phyloP scores from a whole-genome alignment of 495 filamentous ascomycete species.

The Penicillium alfredii region DNA sequence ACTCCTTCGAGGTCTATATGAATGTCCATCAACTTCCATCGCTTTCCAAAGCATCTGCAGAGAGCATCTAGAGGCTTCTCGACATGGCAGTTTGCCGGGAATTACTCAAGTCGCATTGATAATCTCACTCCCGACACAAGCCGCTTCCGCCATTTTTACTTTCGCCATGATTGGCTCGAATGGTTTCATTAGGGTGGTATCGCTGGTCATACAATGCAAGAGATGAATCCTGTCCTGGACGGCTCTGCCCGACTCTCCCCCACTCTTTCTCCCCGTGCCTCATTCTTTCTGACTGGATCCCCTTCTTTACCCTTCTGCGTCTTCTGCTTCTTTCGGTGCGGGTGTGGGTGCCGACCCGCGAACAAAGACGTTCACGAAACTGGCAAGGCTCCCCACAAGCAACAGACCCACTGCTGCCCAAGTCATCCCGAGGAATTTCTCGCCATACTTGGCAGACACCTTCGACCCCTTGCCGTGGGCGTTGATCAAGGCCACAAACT shows the following conservation, averaged over 20 bases:
- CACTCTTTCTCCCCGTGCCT: not conserved
- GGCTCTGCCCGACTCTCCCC: slow-evolving; percentile 14
- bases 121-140: too few relatives aligned
- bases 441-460: slow-evolving; percentile 47
- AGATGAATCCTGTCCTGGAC: slow-evolving; percentile 8
- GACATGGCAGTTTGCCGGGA: too few relatives aligned
- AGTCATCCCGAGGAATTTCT: slow-evolving; percentile 53
- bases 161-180: not conserved
- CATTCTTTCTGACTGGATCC: too few relatives aligned
- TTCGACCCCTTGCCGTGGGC: slow-evolving; percentile 50
- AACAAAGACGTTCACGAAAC: slow-evolving; percentile 25
- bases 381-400: slow-evolving; percentile 31
- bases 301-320: slow-evolving; percentile 14
- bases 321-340: slow-evolving; percentile 1
- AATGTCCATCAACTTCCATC: slow-evolving; percentile 3
- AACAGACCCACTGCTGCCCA: slow-evolving; percentile 52
- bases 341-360: slow-evolving; percentile 6
- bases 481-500: slow-evolving; percentile 53
- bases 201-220: slow-evolving; percentile 13
- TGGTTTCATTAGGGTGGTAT: slow-evolving; percentile 15
- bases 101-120: too few relatives aligned
- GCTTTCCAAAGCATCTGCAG: slow-evolving; percentile 7
- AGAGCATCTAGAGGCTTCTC: too few relatives aligned
- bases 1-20: slow-evolving; percentile 11
- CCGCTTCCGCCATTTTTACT: too few relatives aligned